A percentile compares a stretch with the other conserved stretches of the same genome.
Conservation (phyloP, 148 eudicot species). For the Chenopodium formosanum region DNA sequence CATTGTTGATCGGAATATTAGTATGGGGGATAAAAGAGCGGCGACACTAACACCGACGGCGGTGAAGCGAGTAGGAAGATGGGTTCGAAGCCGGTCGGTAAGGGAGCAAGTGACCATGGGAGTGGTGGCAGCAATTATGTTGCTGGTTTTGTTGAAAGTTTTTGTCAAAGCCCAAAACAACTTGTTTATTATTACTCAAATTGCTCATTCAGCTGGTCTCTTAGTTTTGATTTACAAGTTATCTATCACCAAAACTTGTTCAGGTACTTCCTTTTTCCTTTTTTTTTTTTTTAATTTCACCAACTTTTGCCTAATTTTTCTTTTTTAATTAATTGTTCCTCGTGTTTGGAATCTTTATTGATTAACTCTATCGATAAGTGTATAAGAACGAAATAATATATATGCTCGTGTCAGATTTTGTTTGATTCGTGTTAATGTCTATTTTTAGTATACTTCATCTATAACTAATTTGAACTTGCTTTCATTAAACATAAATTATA, state of each 20-base stretch:
- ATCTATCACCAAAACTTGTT: constrained; percentile 63
- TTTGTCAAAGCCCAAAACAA: constrained; percentile 31
- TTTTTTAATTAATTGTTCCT: too few relatives aligned
- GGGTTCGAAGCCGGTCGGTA: constrained; percentile 55
- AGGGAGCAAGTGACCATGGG: constrained; percentile 56
- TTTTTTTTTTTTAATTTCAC: not conserved
- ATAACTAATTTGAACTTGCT: too few relatives aligned
- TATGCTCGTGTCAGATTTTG: too few relatives aligned
- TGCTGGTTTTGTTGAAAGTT: constrained; percentile 44
- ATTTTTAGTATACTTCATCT: too few relatives aligned
- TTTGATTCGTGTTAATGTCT: too few relatives aligned
- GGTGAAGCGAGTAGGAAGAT: constrained; percentile 45
- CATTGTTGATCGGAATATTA: too few relatives aligned
- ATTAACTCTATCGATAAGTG: too few relatives aligned
- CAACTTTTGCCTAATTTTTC: too few relatives aligned
- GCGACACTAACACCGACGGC: constrained; percentile 24
- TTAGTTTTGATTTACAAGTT: constrained; percentile 67
- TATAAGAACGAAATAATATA: too few relatives aligned
- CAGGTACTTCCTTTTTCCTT: constrained; percentile 37
- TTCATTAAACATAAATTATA: too few relatives aligned
- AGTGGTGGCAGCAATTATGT: constrained; percentile 19
- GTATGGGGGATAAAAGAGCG: constrained; percentile 55
- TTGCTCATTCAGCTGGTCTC: constrained; percentile 61
- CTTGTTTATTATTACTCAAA: constrained; percentile 56
- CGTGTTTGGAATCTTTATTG: too few relatives aligned